Evolutionary conservation across 2,329 filamentous ascomycete species (phyloP), one percentile per base, ranked within the genome.

Genomic region (Xylogone sp.): DNA sequence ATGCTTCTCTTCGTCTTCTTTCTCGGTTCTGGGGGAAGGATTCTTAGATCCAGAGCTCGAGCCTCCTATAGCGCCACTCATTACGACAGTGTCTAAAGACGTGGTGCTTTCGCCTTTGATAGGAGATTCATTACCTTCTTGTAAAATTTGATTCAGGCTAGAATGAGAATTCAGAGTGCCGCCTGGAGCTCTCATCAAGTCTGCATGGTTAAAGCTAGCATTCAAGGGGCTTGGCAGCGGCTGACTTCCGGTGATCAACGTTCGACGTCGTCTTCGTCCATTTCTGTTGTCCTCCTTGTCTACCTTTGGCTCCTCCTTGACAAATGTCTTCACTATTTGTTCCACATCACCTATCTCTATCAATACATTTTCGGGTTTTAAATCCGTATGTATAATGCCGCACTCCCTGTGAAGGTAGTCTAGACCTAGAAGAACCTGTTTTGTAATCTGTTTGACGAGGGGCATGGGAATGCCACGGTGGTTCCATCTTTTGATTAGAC

Each of bases 271-370:
- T 70, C 94, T 82, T 55, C 94, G 83, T 48, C 94, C 93, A 69
- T 97, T 97, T 59, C 92, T 82, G 66, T 96, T 91, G 68, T 92
- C 91, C 67, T 95, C 90, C 70, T 94, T 94, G 55, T 88, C 86
- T 48, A 84, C 79, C 61, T 82, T 75, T 18, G 62, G 57, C 19
- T 94, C 88, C 56, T 85, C 89, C 71, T 96, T 93, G 50, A 99
- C 93, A 57, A 95, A 93, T 54, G 89, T 91, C 72, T 96, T 93
- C 53, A 99, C 94, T 56, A 97, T 97, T 71, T 97, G 90, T 75
- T 99, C 94, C 46, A 99, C 94, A 63, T 99, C 94, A 59, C 94
- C 94, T 65, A 99, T 97, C 73, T 99, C 94, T 68, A 99, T 97
- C 59, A 99, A 78, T 27, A 99, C 94, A 66, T 99, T 99, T 69